Evolutionary conservation across 352 stramenopile genomes (phyloP), one percentile per base, ranked within the genome.

Genomic region (Phytopythium ostracodes): DNA sequence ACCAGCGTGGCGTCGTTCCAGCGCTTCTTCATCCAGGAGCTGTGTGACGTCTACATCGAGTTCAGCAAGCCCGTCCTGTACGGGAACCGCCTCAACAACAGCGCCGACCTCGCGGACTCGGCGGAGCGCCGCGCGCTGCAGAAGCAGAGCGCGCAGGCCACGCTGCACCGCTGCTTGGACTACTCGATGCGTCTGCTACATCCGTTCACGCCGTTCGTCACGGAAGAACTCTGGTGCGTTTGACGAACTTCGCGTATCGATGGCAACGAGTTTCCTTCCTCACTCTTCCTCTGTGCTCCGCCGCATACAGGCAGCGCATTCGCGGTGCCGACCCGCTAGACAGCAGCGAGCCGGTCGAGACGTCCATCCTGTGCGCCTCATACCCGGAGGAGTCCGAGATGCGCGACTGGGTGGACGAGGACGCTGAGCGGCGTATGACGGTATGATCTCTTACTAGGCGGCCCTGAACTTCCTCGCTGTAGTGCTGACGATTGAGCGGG

Each of bases 161-260:
- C 89, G 12, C 76, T 99, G 9, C 98, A 96, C 74, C 78, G 94
- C 31, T 97, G 93, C 38, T 73, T 99, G 42, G 97, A 99, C 63
- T 87, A 87, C 63, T 98, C 93, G 22, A 89, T 99, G 67, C 89
- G 97, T 22, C 80, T 99, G 53, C 72, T 99, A 38, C 98, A 99
- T 68, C 97, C 97, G 9, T 98, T 99, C 70, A 99, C 99, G 72
- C 98, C 98, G n/a, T 99, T 99, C 72, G 94, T 99, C 25, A 99
- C 98, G 0, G 98, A 99, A 80, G 98, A 99, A 73, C 80, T 99
- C 12, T 99, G 98, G 98, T 96, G 96, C 12, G 70, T 56, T 22
- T 33, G 33, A 33, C 12, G 15, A 24, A 22, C 1, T 20, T 24
- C n/a, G 42, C 20, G n/a, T 5, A 10, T 25, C 9, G 2, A 5